Conservation (phyloP, 1,284 basidiomycete species). For the Ustilago sp. region DNA sequence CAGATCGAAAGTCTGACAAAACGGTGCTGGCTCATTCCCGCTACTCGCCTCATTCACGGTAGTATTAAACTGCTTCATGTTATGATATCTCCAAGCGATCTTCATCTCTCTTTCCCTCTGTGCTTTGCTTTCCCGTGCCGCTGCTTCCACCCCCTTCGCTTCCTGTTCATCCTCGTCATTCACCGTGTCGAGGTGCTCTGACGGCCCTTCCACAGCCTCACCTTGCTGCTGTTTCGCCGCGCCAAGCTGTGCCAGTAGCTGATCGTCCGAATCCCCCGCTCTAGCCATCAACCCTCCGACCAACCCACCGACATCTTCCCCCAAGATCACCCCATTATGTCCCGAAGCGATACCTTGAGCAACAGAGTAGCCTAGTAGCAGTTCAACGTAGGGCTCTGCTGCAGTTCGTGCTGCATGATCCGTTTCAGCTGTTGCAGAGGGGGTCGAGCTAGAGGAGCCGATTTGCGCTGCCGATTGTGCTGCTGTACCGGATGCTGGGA, state of each 20-base stretch:
- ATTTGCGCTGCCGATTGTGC: constrained; percentile 46
- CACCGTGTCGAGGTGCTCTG: constrained; percentile 32
- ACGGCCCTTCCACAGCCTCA: constrained; percentile 19
- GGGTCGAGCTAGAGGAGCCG: constrained; percentile 76
- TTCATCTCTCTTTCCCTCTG: constrained; percentile 52
- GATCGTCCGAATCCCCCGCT: constrained; percentile 47
- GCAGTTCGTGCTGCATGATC: constrained; percentile 46
- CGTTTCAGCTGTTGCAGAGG: constrained; percentile 73
- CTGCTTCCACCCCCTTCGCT: not conserved
- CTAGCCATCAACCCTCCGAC: constrained; percentile 60
- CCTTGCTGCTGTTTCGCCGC: not conserved
- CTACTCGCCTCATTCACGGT: constrained; percentile 73
- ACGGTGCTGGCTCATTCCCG: constrained; percentile 69
- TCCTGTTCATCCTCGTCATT: constrained; percentile 31
- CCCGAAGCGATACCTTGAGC: constrained; percentile 83
- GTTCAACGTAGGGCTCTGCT: constrained; percentile 79
- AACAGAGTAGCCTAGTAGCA: constrained; percentile 87
- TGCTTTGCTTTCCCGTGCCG: not conserved
- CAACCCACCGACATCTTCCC: constrained; percentile 72
- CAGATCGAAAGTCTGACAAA: constrained; percentile 80
- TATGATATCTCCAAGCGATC: constrained; percentile 90
- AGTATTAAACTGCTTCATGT: constrained; percentile 90
- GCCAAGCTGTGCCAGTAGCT: constrained; percentile 25
- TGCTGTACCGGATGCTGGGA: constrained; percentile 68
- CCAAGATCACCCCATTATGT: constrained; percentile 78